These are phyloP conservation scores for Chalara sp. DNA, from an alignment of 2,329 filamentous ascomycete genomes.

Conservation along the genomic window DNA sequence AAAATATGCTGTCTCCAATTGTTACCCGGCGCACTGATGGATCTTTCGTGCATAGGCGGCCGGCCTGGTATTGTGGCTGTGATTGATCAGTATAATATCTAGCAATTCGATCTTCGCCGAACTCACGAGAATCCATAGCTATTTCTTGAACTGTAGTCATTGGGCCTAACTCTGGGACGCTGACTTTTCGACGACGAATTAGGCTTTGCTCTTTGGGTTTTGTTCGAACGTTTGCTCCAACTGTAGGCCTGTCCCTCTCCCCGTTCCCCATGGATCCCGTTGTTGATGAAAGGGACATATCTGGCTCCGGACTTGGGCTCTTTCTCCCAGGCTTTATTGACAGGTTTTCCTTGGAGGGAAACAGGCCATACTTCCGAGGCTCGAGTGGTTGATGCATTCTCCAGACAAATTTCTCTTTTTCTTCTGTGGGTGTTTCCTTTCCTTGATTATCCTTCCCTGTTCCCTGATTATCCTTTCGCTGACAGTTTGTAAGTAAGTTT, in stretches of 20 bases:
- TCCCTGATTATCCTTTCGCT: no score
- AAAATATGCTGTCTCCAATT: conserved; percentile 40
- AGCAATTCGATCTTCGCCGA: background rate
- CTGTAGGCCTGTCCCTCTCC: conserved; percentile 30
- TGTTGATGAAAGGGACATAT: conserved; percentile 21
- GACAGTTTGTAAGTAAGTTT: no score
- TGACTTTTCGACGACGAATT: conserved; percentile 54
- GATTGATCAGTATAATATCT: conserved; percentile 4
- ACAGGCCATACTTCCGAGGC: conserved; percentile 52
- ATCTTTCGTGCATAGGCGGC: conserved; percentile 57
- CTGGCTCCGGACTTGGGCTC: conserved; percentile 39
- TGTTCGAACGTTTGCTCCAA: conserved; percentile 37
- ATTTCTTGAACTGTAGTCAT: conserved; percentile 64
- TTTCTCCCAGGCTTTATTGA: conserved; percentile 34
- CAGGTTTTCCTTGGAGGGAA: conserved; percentile 41
- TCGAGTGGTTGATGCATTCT: conserved; percentile 47
- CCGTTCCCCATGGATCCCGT: conserved; percentile 28
- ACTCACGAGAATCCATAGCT: conserved; percentile 64
- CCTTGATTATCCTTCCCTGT: background rate
- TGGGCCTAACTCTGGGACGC: conserved; percentile 56
- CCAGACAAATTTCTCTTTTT: conserved; percentile 46
- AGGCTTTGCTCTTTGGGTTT: conserved; percentile 52
- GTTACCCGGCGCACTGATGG: conserved; percentile 51
- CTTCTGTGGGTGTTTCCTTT: conserved; percentile 12
- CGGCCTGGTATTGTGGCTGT: conserved; percentile 61